These are phyloP conservation scores for Termitomyces sp. DNA, from an alignment of 768 basidiomycete species.

Conservation along the genomic window DNA sequence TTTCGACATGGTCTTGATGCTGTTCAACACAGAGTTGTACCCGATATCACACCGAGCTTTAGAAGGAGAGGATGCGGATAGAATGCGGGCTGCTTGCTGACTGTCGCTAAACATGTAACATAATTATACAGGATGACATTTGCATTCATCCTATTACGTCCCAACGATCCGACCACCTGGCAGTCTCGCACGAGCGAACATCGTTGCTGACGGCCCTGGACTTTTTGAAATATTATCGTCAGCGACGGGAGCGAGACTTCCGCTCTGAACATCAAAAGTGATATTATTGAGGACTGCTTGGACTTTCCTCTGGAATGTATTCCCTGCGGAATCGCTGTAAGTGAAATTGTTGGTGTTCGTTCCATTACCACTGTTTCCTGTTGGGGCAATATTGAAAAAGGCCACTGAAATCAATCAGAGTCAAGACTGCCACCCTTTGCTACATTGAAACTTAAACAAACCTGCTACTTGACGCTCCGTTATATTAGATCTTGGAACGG, in stretches of 20 bases:
- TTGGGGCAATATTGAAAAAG: slow-evolving; percentile 18
- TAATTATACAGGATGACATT: background rate
- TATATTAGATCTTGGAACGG: slow-evolving; percentile 57
- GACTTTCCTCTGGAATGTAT: slow-evolving; percentile 43
- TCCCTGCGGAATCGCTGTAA: slow-evolving; percentile 53
- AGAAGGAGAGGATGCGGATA: background rate
- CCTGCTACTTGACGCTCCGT: slow-evolving; percentile 55
- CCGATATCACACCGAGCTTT: slow-evolving; percentile 6
- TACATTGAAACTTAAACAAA: slow-evolving; percentile 20
- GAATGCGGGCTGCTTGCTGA: background rate
- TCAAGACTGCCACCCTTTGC: slow-evolving; percentile 14
- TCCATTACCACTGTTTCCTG: slow-evolving; percentile 58
- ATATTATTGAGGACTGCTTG: slow-evolving; percentile 8
- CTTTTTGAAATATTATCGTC: background rate
- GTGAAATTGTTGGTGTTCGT: slow-evolving; percentile 64
- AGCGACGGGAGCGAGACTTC: slow-evolving; percentile 2
- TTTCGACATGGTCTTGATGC: slow-evolving; percentile 9
- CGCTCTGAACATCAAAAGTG: slow-evolving; percentile 5
- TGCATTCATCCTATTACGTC: background rate
- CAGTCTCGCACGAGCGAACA: slow-evolving; percentile 11
- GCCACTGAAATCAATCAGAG: slow-evolving; percentile 25
- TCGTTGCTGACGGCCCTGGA: background rate
- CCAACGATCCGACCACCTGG: slow-evolving; percentile 17
- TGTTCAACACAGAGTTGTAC: slow-evolving; percentile 15
- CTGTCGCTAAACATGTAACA: background rate